Evolutionary conservation across 495 filamentous ascomycete genomes (phyloP), one percentile per base, ranked within the genome.

Genomic region (Aspergillus sparsus): DNA sequence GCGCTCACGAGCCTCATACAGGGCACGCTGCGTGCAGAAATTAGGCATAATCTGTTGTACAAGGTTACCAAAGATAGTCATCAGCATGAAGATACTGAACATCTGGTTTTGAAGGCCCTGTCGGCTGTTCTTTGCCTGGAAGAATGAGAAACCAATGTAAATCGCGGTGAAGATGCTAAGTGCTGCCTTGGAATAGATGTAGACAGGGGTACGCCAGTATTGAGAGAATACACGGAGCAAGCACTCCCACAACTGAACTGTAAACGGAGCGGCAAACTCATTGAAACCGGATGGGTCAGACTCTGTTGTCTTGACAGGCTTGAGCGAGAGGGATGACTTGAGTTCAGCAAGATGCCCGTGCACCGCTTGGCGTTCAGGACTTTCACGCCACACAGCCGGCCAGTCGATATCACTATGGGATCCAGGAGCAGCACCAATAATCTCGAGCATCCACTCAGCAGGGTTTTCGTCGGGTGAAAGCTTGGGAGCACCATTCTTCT

Each of bases 371-470:
- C 87, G 87, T 73, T 97, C 93, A 31, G 83, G 74, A 63, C 86
- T 90, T 10, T 89, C 81, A 33, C 86, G 85, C 93, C 93, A 98
- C 12, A 87, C 78, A 52, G 87, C 70, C 66, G 85, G 82, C 93
- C 93, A 98, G 70, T 98, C 91, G 56, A 89, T 83, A 44, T 89
- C 83, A 57, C 85, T 89, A 61, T 81, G 70, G 12, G 85, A 85
- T 55, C 90, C 91, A n/a, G 93, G 92, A 1, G 93, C 92, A 31
- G 91, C 92, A 61, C 93, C 93, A 66, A 93, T 96, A 50, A 91
- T 87, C 68, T 96, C 92, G 37, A 98, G 80, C 90, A 98, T 97
- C 90, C 90, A 96, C 74, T 98, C 93, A 16, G 93, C 93, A 32
- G 92, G 92, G 61, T 83, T 97, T n/a, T 90, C 89, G 13, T 89